Percentiles rank a stretch among this genome's conserved stretches.
Evolutionary conservation across 2,329 filamentous ascomycete genomes (phyloP).

Genomic region (Ophiostoma novo-ulmi): DNA sequence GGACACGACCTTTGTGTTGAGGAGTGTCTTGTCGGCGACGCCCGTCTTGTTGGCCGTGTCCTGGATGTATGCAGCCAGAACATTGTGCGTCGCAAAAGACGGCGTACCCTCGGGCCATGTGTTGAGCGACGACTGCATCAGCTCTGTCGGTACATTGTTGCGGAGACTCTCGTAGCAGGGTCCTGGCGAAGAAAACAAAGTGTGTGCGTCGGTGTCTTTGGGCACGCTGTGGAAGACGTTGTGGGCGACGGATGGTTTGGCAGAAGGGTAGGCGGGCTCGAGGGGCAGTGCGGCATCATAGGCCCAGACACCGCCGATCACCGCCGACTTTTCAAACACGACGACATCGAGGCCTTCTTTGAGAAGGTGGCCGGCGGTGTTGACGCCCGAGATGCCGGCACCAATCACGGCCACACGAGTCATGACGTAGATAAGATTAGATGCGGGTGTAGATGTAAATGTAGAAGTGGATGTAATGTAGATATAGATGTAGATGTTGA

Average conservation of each 20-base stretch:
- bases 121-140: constrained; percentile 42
- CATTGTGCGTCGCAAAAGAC: constrained; percentile 53
- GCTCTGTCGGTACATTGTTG: constrained; percentile 67
- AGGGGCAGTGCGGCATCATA: constrained; percentile 34
- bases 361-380: constrained; percentile 37
- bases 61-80: constrained; percentile 57
- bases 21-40: constrained; percentile 47
- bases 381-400: constrained; percentile 40
- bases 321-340: constrained; percentile 37
- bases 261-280: constrained; percentile 35
- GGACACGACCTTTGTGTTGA: constrained; percentile 55
- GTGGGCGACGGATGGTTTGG: constrained; percentile 32
- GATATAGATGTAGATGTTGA: not conserved
- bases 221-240: constrained; percentile 34
- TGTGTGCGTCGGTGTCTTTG: constrained; percentile 40
- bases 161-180: constrained; percentile 57
- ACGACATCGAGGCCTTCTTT: constrained; percentile 36
- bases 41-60: constrained; percentile 48
- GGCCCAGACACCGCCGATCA: constrained; percentile 38
- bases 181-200: constrained; percentile 23
- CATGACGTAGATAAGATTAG: not conserved
- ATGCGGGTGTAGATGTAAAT: not conserved
- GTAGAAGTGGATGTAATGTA: not conserved
- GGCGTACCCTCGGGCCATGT: constrained; percentile 56
- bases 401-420: constrained; percentile 38